phyloP scores from a whole-genome alignment of 2,329 filamentous ascomycete species.

The Pseudocercospora fuligena region DNA sequence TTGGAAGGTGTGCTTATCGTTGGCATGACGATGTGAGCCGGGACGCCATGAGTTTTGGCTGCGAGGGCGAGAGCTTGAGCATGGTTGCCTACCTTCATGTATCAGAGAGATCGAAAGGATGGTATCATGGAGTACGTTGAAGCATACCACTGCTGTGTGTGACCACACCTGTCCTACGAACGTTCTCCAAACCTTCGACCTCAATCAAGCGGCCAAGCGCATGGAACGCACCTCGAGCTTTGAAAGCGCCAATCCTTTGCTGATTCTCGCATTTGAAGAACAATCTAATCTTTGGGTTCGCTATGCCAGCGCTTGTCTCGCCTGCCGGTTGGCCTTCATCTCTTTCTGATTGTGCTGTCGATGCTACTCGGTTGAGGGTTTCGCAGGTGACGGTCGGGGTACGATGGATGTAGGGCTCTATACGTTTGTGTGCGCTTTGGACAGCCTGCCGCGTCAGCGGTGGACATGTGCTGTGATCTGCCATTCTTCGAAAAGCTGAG shows the following conservation, averaged over 20 bases:
- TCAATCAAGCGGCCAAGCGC: conserved; percentile 74
- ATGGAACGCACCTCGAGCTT: conserved; percentile 88
- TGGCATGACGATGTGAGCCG: conserved; percentile 92
- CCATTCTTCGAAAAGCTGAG: conserved; percentile 43
- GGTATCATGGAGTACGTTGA: background rate
- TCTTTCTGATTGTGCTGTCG: conserved; percentile 63
- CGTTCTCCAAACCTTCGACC: conserved; percentile 63
- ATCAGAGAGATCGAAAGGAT: background rate
- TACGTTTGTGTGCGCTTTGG: conserved; percentile 70
- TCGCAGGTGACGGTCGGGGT: conserved; percentile 83
- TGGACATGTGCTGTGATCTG: conserved; percentile 52
- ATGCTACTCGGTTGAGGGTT: conserved; percentile 76
- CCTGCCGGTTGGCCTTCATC: conserved; percentile 22
- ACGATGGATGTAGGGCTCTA: conserved; percentile 75
- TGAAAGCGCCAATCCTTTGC: conserved; percentile 91
- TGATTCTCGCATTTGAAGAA: conserved; percentile 98
- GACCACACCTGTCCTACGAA: conserved; percentile 70
- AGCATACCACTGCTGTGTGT: conserved; percentile 83
- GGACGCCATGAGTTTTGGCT: conserved; percentile 72
- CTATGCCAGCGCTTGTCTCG: conserved; percentile 43
- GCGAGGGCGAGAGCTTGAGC: conserved; percentile 90
- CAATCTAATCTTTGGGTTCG: conserved; percentile 70
- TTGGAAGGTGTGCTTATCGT: conserved; percentile 82
- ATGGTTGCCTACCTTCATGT: conserved; percentile 74
- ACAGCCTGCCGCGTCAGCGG: conserved; percentile 77